Evolutionary conservation across 1,284 basidiomycete species (phyloP).

Genomic region (Microbotryum silenes-acaulis): DNA sequence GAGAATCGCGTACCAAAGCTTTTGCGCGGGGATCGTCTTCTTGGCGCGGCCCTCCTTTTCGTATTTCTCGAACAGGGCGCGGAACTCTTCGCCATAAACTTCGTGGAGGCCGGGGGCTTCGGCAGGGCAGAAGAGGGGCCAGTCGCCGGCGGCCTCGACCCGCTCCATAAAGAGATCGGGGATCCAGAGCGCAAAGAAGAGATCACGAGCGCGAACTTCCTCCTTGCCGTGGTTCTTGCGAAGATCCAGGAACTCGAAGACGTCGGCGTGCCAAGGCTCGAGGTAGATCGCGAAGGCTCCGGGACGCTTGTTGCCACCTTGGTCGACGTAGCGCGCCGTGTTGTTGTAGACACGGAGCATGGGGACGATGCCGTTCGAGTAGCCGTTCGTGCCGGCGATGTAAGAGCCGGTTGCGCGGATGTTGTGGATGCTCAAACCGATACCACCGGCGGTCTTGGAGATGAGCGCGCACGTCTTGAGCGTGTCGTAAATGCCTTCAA

Average conservation of each 20-base stretch:
- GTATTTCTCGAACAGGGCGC: conserved; percentile 79
- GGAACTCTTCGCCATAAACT: conserved; percentile 86
- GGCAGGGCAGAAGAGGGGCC: conserved; percentile 97
- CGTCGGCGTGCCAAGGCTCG: conserved; percentile 63
- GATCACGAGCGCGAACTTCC: conserved; percentile 89
- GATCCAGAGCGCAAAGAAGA: conserved; percentile 98
- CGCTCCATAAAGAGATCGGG: conserved; percentile 97
- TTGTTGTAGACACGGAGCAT: conserved; percentile 99
- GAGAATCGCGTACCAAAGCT: conserved; percentile 96
- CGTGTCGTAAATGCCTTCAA: conserved; percentile 98
- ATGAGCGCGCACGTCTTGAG: conserved; percentile 99
- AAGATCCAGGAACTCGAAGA: conserved; percentile 96
- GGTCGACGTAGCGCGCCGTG: conserved; percentile 97
- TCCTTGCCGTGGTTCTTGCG: conserved; percentile 99
- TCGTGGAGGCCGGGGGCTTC: conserved; percentile 89
- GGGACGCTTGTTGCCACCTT: conserved; percentile 98
- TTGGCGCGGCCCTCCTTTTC: conserved; percentile 84
- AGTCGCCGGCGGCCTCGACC: conserved; percentile 76
- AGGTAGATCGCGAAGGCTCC: conserved; percentile 73
- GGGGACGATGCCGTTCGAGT: conserved; percentile 97
- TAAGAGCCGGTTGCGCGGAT: conserved; percentile 86
- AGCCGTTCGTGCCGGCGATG: conserved; percentile 48
- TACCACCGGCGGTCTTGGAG: conserved; percentile 97
- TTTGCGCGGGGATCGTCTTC: conserved; percentile 87
- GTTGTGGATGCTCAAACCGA: conserved; percentile 92